Base-by-base conservation (phyloP, 2,329 filamentous ascomycete genomes). In the Hypoxylon sp. region DNA sequence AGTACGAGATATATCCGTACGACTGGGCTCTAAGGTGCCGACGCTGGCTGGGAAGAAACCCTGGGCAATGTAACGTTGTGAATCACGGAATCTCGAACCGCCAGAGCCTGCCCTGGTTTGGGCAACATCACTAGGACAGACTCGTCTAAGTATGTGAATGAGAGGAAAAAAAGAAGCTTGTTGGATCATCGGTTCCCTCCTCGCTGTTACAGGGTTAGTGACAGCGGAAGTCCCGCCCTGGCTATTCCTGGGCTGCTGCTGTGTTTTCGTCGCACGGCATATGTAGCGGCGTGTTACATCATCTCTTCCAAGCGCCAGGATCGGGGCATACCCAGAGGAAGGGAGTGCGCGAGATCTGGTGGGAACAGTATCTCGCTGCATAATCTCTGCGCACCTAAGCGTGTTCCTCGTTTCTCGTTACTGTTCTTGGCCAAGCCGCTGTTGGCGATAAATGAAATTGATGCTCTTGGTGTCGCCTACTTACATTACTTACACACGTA, bases 331-430 rank as follows among this genome's bases (percentile, higher is more conserved):
- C 68, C 63, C 66, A 62, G 48, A 63, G 35, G 51, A 71, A 74
- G 73, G 72, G 71, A 71, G 72, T 70, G 75, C 72, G 76, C 74
- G 64, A 78, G 76, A 78, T 78, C 76, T 77, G 64, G 70, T 69
- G 73, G 69, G 70, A 70, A 71, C 59, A 72, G 74, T 74, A 69
- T 74, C 44, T 67, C 66, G 69, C 72, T 78, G 76, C 77, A 77
- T 78, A 74, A 78, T 78, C 76, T 78, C 71, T 68, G 72, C 71
- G 76, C 72, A 75, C 68, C 70, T 72, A 74, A 68, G 74, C 75
- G 71, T 72, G 66, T 71, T 68, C 64, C 72, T 78, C 77, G 77
- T 78, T 73, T 78, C 72, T 69, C 67, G 74, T 77, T 78, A 74
- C 77, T 75, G 66, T 75, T 78, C 73, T 74, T 64, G 75, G 76